Percentiles rank a stretch among this genome's conserved stretches.
Evolutionary conservation across 441 rosid genomes (phyloP).

Genomic region (Omphalea diandra): DNA sequence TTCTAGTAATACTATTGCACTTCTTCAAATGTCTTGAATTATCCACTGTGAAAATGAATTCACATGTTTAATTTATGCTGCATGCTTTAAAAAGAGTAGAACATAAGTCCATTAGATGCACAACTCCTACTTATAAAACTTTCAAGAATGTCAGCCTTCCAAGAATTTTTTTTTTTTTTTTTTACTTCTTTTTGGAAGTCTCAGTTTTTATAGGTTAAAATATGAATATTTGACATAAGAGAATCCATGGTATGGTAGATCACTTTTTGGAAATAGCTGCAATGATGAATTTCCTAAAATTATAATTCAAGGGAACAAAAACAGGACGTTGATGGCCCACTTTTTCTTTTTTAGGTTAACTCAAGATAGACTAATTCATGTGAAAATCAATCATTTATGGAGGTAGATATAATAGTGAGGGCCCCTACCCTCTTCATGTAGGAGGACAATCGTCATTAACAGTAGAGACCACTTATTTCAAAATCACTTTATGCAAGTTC

Average conservation of each 20-base stretch:
- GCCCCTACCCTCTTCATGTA: not conserved
- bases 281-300: not conserved
- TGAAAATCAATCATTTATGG: not conserved
- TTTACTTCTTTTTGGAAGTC: too few relatives aligned
- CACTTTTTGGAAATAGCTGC: not conserved
- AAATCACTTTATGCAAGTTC: too few relatives aligned
- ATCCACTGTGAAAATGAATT: not conserved
- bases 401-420: not conserved
- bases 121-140: not conserved
- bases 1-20: not conserved
- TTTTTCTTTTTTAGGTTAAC: not conserved
- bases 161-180: not conserved
- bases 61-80: not conserved
- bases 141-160: not conserved
- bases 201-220: not conserved
- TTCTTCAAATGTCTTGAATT: slow-evolving; percentile 1
- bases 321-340: slow-evolving; percentile 4
- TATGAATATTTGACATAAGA: not conserved
- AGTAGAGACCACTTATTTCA: slow-evolving; percentile 34
- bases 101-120: not conserved
- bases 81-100: not conserved
- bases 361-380: slow-evolving; percentile 4
- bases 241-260: slow-evolving; percentile 6
- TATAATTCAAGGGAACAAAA: slow-evolving; percentile 3
- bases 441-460: slow-evolving; percentile 25